These are phyloP conservation scores for Podaxis sp. DNA, from an alignment of 768 basidiomycete genomes.

Conservation along the genomic window DNA sequence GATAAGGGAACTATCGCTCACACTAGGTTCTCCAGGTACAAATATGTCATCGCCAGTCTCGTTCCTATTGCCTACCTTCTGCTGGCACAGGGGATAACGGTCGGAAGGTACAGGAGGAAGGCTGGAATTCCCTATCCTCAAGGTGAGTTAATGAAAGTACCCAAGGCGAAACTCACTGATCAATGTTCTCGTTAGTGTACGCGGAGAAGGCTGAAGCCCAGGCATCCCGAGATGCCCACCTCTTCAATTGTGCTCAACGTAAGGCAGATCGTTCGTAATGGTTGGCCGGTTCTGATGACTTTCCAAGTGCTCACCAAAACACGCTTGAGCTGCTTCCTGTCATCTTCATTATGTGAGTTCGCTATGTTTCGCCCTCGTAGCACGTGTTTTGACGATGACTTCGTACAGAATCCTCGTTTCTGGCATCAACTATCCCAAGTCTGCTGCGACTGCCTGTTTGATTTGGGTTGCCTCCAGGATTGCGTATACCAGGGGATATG, in stretches of 20 bases:
- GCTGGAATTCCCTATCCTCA: conserved; percentile 69
- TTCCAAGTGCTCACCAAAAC: conserved; percentile 65
- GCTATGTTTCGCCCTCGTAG: background rate
- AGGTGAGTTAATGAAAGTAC: conserved; percentile 32
- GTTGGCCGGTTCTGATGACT: background rate
- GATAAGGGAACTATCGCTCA: background rate
- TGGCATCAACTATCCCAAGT: conserved; percentile 6
- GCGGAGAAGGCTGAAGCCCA: conserved; percentile 63
- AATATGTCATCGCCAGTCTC: conserved; percentile 54
- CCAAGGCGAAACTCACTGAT: background rate
- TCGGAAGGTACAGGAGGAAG: conserved; percentile 41
- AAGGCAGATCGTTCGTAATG: conserved; percentile 17
- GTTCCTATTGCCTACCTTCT: conserved; percentile 52
- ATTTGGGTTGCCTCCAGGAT: conserved; percentile 4
- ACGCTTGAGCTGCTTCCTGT: conserved; percentile 51
- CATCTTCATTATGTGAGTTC: conserved; percentile 35
- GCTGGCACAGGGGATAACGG: conserved; percentile 41
- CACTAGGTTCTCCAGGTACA: background rate
- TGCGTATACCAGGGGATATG: conserved; percentile 9
- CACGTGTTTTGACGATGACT: background rate
- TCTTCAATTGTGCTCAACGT: conserved; percentile 77
- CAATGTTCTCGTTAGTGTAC: conserved; percentile 44
- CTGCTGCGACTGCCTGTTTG: background rate
- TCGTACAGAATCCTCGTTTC: background rate
- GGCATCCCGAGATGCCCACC: conserved; percentile 44